A percentile compares a stretch with the other conserved stretches of the same genome.
phyloP scores from a whole-genome alignment of 2,329 filamentous ascomycete genomes.

The Ophiocordyceps sinensis region DNA sequence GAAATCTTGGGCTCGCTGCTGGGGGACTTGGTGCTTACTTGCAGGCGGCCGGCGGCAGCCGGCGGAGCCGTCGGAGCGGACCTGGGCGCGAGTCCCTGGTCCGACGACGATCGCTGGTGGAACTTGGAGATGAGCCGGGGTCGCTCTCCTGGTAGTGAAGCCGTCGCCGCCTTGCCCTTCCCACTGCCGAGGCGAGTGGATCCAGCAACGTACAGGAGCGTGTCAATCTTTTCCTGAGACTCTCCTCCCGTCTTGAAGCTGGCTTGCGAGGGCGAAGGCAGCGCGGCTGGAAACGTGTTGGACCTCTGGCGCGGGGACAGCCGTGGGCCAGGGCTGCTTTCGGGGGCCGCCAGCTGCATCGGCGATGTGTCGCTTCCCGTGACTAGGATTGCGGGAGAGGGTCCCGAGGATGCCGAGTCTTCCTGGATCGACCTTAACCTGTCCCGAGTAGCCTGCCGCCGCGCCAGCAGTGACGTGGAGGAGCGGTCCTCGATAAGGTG shows the following conservation, averaged over 20 bases:
- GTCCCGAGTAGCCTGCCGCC: constrained; percentile 46
- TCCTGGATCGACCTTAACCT: constrained; percentile 32
- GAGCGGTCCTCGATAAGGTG: constrained; percentile 43
- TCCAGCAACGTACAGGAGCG: constrained; percentile 1
- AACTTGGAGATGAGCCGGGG: constrained; percentile 8
- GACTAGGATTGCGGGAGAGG: not conserved
- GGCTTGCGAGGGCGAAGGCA: constrained; percentile 26
- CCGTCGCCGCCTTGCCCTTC: not conserved
- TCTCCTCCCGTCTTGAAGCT: constrained; percentile 14
- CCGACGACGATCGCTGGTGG: constrained; percentile 1
- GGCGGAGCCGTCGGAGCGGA: not conserved
- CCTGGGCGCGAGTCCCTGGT: not conserved
- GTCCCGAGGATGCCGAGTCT: constrained; percentile 9
- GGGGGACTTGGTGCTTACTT: not conserved
- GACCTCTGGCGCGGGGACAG: constrained; percentile 30
- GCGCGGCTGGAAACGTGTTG: constrained; percentile 37
- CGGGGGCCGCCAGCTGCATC: constrained; percentile 10
- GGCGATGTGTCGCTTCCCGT: constrained; percentile 27
- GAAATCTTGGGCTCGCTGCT: not conserved
- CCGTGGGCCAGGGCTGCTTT: constrained; percentile 4
- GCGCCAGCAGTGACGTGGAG: constrained; percentile 29
- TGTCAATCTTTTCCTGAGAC: not conserved
- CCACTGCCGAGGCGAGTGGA: not conserved
- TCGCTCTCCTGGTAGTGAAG: not conserved
- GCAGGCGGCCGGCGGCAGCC: not conserved